Base-by-base conservation (phyloP, 2,329 filamentous ascomycete genomes). In the Alternaria gaisen region DNA sequence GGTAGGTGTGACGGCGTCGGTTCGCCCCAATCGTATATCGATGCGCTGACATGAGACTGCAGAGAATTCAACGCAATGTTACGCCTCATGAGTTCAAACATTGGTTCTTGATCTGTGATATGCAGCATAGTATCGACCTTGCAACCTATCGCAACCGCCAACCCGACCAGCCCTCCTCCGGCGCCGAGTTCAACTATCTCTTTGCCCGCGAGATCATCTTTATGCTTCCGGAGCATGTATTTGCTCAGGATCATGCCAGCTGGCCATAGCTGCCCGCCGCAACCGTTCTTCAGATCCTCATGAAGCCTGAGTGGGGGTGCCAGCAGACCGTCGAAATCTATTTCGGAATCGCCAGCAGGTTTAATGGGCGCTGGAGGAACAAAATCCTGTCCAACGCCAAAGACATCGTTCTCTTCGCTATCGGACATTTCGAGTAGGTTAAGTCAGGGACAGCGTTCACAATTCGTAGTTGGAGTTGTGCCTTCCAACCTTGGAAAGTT, bases 211-310 rank as follows among this genome's bases (percentile, higher is more conserved):
- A 97, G 78, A 67, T 87, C 82, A n/a, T 86, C 80, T 64, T 82
- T 83, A 70, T 92, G 91, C 73, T 89, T 89, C 53, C 90, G 87
- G 60, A 98, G 84, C 85, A 98, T 86, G 76, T 98, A 96, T 79
- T 90, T 92, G 20, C 91, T 87, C 54, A 99, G 83, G 16, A 95
- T 87, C 88, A 97, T 91, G 11, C 95, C 95, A 0, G 94, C 94
- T 3, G 94, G 94, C 95, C 95, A 98, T 11, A 96, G 85, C 80
- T 96, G 92, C 3, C 95, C 95, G 50, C 95, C 95, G 78, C 95
- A 98, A 62, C 95, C 95, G 65, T 91, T 88, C 58, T 87, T 88
- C 48, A 97, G 85, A 79, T 98, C 94, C 78, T 97, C 93, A 72
- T 92, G 91, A 16, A 98, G 86, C 61, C 86, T 84, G 63, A 98